A percentile compares a stretch with the other conserved stretches of the same genome.
Conservation (phyloP, 345 rosid species). For the Camelina sativa region DNA sequence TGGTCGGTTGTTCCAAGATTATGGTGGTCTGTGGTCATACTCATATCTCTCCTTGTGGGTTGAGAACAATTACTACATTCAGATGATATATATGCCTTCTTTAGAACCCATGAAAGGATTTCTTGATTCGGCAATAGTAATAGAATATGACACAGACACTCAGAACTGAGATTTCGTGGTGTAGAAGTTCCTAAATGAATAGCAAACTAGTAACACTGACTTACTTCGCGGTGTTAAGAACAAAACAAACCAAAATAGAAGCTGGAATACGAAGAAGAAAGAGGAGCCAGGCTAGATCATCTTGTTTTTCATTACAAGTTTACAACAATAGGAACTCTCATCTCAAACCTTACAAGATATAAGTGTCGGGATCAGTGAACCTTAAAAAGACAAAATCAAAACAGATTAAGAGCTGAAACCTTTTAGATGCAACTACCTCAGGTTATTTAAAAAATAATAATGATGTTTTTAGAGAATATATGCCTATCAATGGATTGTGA, state of each 20-base stretch:
- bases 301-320: slow-evolving; percentile 16
- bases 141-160: neutral
- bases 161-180: neutral
- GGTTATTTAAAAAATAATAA: neutral
- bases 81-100: neutral
- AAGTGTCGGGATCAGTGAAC: slow-evolving; percentile 9
- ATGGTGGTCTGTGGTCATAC: neutral
- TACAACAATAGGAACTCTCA: slow-evolving; percentile 25
- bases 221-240: neutral
- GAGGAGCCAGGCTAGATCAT: neutral
- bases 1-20: neutral
- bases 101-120: neutral
- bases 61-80: neutral
- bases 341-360: slow-evolving; percentile 25
- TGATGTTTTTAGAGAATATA: slow-evolving; percentile 1
- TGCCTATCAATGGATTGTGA: slow-evolving; percentile 30
- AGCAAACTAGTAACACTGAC: neutral
- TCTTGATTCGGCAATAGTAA: neutral
- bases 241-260: neutral
- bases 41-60: neutral
- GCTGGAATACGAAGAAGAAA: neutral
- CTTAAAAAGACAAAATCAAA: neutral
- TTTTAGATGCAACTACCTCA: slow-evolving; percentile 5
- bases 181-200: neutral
- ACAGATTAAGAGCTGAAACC: neutral